phyloP scores from a whole-genome alignment of 2,329 filamentous ascomycete species.

The Fusarium sp. region DNA sequence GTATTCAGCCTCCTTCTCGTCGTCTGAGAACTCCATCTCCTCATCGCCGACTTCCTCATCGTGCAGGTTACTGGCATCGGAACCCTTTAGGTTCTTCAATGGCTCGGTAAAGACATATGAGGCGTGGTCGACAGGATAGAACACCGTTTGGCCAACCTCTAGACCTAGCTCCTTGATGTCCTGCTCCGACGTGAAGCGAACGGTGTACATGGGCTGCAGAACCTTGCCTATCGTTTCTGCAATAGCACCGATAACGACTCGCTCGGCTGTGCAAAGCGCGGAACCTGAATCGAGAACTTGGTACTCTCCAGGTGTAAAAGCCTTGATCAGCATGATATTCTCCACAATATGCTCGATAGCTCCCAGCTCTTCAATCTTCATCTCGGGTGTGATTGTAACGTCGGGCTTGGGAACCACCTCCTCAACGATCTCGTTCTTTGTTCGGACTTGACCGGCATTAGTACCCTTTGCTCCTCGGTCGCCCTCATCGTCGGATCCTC shows the following conservation, averaged over 20 bases:
- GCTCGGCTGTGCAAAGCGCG: constrained; percentile 81
- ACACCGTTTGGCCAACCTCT: constrained; percentile 77
- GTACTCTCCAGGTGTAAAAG: constrained; percentile 82
- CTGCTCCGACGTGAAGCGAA: constrained; percentile 77
- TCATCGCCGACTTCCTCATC: constrained; percentile 91
- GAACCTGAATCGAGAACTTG: constrained; percentile 88
- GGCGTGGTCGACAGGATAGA: constrained; percentile 83
- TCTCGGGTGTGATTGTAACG: constrained; percentile 80
- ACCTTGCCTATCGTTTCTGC: constrained; percentile 89
- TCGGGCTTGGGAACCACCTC: constrained; percentile 79
- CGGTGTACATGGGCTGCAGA: constrained; percentile 85
- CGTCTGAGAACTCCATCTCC: constrained; percentile 95
- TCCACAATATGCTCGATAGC: constrained; percentile 82
- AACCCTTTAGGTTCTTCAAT: constrained; percentile 83
- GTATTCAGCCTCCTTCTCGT: constrained; percentile 90
- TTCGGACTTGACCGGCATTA: constrained; percentile 70
- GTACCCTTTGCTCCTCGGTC: constrained; percentile 60
- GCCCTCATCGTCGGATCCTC: constrained; percentile 82
- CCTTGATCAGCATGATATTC: constrained; percentile 82
- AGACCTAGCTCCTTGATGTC: constrained; percentile 78
- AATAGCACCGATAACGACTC: constrained; percentile 84
- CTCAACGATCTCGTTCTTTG: constrained; percentile 82
- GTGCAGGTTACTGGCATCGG: constrained; percentile 93
- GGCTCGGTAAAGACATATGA: constrained; percentile 89
- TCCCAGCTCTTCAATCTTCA: constrained; percentile 82